A percentile compares a stretch with the other conserved stretches of the same genome.
Evolutionary conservation across 306 rosid species (phyloP).

Genomic region (Cicer arietinum): DNA sequence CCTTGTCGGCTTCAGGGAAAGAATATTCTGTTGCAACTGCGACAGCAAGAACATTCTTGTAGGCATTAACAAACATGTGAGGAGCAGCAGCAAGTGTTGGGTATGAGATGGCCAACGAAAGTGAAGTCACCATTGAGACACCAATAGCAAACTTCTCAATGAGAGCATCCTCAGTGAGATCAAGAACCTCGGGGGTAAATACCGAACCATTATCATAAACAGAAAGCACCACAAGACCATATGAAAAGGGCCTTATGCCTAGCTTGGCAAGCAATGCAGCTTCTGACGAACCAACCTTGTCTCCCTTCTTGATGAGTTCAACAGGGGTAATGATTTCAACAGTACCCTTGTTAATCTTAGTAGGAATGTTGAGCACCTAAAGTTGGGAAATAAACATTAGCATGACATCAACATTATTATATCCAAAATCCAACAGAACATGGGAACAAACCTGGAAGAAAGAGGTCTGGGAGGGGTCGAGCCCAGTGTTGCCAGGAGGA

Average conservation of each 20-base stretch:
- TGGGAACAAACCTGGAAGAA: constrained; percentile 77
- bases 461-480: constrained; percentile 94
- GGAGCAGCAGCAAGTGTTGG: constrained; percentile 96
- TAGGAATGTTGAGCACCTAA: constrained; percentile 87
- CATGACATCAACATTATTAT: background rate
- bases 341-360: constrained; percentile 96
- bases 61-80: constrained; percentile 76
- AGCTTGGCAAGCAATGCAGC: constrained; percentile 96
- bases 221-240: constrained; percentile 74
- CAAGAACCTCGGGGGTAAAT: constrained; percentile 88
- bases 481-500: constrained; percentile 96
- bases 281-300: constrained; percentile 93
- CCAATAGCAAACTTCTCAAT: constrained; percentile 74
- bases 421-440: background rate
- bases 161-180: constrained; percentile 83
- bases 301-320: constrained; percentile 92
- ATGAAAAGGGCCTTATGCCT: constrained; percentile 91
- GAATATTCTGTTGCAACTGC: constrained; percentile 70
- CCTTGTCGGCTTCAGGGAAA: constrained; percentile 77
- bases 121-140: constrained; percentile 74
- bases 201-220: constrained; percentile 87
- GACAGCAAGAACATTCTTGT: constrained; percentile 75
- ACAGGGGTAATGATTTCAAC: constrained; percentile 96
- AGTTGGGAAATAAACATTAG: background rate
- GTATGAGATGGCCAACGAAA: constrained; percentile 74